A percentile compares a stretch with the other conserved stretches of the same genome.
Evolutionary conservation across 202 grass and related monocot genomes (phyloP).

Genomic region (Saccharum hybrid): DNA sequence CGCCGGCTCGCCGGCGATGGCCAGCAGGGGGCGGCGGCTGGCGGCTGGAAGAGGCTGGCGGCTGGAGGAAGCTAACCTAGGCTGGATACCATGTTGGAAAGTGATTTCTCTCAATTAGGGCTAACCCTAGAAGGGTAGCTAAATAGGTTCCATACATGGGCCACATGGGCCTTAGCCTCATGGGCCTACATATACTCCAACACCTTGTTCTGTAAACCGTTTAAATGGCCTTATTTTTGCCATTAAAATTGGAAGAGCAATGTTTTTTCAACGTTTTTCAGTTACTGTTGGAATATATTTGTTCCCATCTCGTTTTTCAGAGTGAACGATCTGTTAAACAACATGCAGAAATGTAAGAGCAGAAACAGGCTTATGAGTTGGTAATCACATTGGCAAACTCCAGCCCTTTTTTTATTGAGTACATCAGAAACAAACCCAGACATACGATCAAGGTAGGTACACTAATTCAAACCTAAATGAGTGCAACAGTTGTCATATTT

Average conservation of each 20-base stretch:
- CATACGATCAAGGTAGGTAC: not conserved
- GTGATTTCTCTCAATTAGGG: too few relatives aligned
- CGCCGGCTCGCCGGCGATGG: too few relatives aligned
- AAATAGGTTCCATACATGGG: too few relatives aligned
- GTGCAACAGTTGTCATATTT: not conserved
- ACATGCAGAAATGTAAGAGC: not conserved
- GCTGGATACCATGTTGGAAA: too few relatives aligned
- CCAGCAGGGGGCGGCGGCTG: too few relatives aligned
- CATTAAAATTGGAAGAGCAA: not conserved
- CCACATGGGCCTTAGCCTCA: too few relatives aligned
- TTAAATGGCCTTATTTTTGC: not conserved
- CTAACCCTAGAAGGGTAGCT: too few relatives aligned
- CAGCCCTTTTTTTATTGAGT: not conserved
- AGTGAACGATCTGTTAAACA: conserved; percentile 11
- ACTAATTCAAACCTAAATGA: conserved; percentile 1
- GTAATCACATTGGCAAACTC: not conserved
- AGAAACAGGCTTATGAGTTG: not conserved
- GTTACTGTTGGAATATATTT: not conserved
- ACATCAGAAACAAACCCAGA: not conserved
- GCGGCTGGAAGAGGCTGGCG: too few relatives aligned
- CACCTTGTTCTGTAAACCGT: not conserved
- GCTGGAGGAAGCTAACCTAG: too few relatives aligned
- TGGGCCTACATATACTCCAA: too few relatives aligned
- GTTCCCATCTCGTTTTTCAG: not conserved
- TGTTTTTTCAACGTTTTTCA: not conserved